Evolutionary conservation across 2,329 filamentous ascomycete species (phyloP), one percentile per base, ranked within the genome.

Genomic region (Pseudophaeomoniella oleicola): DNA sequence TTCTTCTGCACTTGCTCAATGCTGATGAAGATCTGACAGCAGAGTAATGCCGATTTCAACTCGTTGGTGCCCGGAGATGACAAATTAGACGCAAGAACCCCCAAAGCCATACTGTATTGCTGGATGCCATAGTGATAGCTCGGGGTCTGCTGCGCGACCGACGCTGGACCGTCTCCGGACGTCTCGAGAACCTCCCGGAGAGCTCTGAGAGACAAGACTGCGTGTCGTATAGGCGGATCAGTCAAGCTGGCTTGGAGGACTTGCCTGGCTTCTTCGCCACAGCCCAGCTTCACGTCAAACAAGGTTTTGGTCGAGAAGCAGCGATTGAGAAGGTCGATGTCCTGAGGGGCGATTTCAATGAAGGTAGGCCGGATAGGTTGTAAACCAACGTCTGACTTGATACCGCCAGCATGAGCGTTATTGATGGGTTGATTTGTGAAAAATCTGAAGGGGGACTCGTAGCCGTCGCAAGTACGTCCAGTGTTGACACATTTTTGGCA

Each of bases 11-110:
- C 54, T 49, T 66, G 60, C 44, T 66, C 62, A 38, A 66, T 64
- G 44, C 63, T 64, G 44, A 66, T 64, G 42, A 66, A 57, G 30
- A 65, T 46, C 42, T 65, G 60, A 44, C 63, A 67, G 50, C 63
- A 67, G 39, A 64, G 50, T 19, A 66, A 47, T 37, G 60, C 56
- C 16, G 59, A 60, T 39, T 50, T 59, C 19, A 63, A 43, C 4
- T 39, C 39, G 5, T 47, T 43, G 6, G 50, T 45, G 39, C 46
- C 40, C 3, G 51, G 52, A 39, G 46, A 53, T 13, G 57, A 57
- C 32, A 66, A 37, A 6, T 54, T 56, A 13, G 54, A 59, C 2
- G 58, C 59, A 3, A 66, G 54, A 30, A 56, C 55, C 5, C 52
- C 37, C 6, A 67, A 47, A 27, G 62, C 62, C 43, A 57, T 54